Base-by-base conservation (phyloP, 2,329 filamentous ascomycete genomes). In the Trichoderma sp. region DNA sequence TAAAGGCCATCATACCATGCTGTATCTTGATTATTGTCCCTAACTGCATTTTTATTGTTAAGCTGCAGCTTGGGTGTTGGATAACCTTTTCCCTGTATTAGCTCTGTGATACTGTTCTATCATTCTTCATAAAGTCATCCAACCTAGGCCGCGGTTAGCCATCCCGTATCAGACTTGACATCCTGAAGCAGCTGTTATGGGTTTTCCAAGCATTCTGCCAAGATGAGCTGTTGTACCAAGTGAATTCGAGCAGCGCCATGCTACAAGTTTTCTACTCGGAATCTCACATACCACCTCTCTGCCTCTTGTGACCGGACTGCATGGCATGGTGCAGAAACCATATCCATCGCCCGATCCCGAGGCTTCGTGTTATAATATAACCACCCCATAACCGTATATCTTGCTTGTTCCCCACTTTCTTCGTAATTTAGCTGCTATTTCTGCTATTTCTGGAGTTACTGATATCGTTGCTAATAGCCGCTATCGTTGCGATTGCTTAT, bases 321-420 rank as follows among this genome's bases (percentile, higher is more conserved):
- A 34, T 66, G 67, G 34, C 64, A 72, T 39, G 66, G 69, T 55
- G 72, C 69, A 63, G 69, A 70, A 28, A 74, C 68, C 26, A 70
- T 68, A 58, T 70, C 70, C 73, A 74, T 73, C 68, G 67, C 64
- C 66, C 34, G 68, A 67, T 68, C 60, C 68, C 68, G 70, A 68
- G 46, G 51, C 63, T 16, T 66, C 68, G 55, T 54, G 46, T 14
- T 52, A 49, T 39, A 59, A 30, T 32, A 32, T 37, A n/a, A 30
- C 39, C 28, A 14, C 49, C 63, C 37, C 54, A 24, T 30, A 56
- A 39, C 63, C 37, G 63, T 56, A 69, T 67, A 37, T 66, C 59
- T 60, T 51, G 67, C 46, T 30, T 14, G 32, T 24, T 32, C 21
- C 24, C 51, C 26, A n/a, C 28, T 54, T 26, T n/a, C 49, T 43